Conservation (phyloP, 176 grass and related monocot genomes). For the Zoysia japonica region DNA sequence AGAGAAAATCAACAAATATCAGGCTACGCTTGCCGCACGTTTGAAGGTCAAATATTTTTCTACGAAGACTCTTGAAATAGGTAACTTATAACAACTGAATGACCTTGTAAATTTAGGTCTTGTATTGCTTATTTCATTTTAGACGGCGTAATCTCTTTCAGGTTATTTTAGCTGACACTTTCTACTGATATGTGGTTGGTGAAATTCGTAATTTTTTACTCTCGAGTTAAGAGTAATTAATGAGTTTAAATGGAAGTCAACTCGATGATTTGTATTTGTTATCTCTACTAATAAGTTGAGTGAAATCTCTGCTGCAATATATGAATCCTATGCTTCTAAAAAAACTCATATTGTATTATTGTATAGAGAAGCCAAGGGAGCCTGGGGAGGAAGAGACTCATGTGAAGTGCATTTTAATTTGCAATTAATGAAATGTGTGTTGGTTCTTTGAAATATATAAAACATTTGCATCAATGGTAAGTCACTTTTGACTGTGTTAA, state of each 20-base stretch:
- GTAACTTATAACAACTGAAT: constrained; percentile 27
- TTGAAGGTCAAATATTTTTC: constrained; percentile 75
- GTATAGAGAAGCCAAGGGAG: background rate
- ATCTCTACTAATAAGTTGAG: background rate
- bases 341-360: background rate
- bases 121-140: constrained; percentile 1
- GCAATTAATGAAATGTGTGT: background rate
- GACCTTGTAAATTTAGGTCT: constrained; percentile 8
- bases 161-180: background rate
- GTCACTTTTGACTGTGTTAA: constrained; percentile 1
- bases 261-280: background rate
- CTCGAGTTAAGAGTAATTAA: background rate
- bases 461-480: background rate
- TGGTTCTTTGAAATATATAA: background rate
- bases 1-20: constrained; percentile 50
- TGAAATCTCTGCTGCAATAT: background rate
- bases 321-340: background rate
- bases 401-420: background rate
- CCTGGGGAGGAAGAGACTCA: background rate
- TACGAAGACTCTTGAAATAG: constrained; percentile 45
- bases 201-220: background rate
- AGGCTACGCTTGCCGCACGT: constrained; percentile 52
- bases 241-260: constrained; percentile 17
- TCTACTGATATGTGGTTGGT: constrained; percentile 19
- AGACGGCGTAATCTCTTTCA: background rate